Conservation (phyloP, 805 yeast species). For the Metschnikowia colocasiae region DNA sequence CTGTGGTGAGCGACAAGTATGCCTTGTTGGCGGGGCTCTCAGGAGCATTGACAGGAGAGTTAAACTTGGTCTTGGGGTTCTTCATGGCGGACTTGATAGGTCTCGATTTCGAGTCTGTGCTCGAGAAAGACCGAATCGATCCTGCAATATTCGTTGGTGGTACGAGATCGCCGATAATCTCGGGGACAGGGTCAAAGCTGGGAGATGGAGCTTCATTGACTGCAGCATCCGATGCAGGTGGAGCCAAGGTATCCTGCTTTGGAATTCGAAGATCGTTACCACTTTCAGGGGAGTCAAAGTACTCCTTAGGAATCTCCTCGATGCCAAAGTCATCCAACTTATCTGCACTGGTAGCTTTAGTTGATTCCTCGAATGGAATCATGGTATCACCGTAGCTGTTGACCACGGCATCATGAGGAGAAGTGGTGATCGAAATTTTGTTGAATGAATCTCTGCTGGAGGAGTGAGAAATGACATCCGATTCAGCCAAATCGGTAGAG, state of each 20-base stretch:
- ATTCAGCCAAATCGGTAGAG: background rate
- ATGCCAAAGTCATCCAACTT: slow-evolving; percentile 20
- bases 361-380: slow-evolving; percentile 8
- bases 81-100: slow-evolving; percentile 50
- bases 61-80: slow-evolving; percentile 25
- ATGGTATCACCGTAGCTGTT: slow-evolving; percentile 10
- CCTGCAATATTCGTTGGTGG: slow-evolving; percentile 22
- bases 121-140: slow-evolving; percentile 28
- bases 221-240: background rate
- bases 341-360: slow-evolving; percentile 13
- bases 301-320: slow-evolving; percentile 22
- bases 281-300: slow-evolving; percentile 22
- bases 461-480: slow-evolving; percentile 1
- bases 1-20: slow-evolving; percentile 66
- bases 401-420: slow-evolving; percentile 10
- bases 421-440: slow-evolving; percentile 1
- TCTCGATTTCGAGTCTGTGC: slow-evolving; percentile 25
- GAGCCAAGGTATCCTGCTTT: background rate
- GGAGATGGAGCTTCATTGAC: slow-evolving; percentile 8
- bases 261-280: background rate
- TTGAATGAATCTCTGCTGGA: slow-evolving; percentile 6
- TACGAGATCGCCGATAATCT: slow-evolving; percentile 21
- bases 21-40: slow-evolving; percentile 54
- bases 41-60: slow-evolving; percentile 9
- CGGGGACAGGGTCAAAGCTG: slow-evolving; percentile 30